Conservation (phyloP, 768 basidiomycete genomes). For the Amanita jacksonii region DNA sequence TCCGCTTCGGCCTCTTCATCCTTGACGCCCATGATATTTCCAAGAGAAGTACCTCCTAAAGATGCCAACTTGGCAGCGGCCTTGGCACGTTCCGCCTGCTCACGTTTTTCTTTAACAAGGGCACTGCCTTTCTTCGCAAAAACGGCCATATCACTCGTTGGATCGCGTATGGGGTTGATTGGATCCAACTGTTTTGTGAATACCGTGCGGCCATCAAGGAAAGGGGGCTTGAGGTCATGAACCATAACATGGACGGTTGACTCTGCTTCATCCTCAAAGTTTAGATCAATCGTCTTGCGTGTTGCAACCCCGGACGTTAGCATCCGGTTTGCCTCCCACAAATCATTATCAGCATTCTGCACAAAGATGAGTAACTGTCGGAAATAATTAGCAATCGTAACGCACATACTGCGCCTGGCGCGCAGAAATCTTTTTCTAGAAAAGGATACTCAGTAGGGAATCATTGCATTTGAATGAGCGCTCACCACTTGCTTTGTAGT, state of each 20-base stretch:
- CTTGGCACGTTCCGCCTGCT: slow-evolving; percentile 92
- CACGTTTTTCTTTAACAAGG: slow-evolving; percentile 90
- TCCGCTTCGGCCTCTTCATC: slow-evolving; percentile 91
- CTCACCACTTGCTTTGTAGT: slow-evolving; percentile 65
- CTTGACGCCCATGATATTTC: slow-evolving; percentile 96
- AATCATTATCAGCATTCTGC: slow-evolving; percentile 94
- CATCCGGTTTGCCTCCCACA: slow-evolving; percentile 99
- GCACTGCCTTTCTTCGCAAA: slow-evolving; percentile 97
- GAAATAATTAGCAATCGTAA: not conserved
- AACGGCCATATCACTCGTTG: slow-evolving; percentile 88
- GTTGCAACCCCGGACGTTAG: slow-evolving; percentile 91
- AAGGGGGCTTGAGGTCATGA: slow-evolving; percentile 94
- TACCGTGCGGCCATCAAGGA: slow-evolving; percentile 91
- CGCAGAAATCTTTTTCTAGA: slow-evolving; percentile 81
- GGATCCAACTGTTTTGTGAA: slow-evolving; percentile 97
- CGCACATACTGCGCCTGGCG: slow-evolving; percentile 93
- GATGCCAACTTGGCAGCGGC: slow-evolving; percentile 93
- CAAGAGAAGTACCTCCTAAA: slow-evolving; percentile 86
- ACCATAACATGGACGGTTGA: slow-evolving; percentile 97
- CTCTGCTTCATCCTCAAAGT: slow-evolving; percentile 94
- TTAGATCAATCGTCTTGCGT: slow-evolving; percentile 77
- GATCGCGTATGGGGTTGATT: slow-evolving; percentile 92
- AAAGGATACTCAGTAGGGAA: slow-evolving; percentile 13
- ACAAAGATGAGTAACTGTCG: slow-evolving; percentile 13
- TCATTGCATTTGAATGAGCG: slow-evolving; percentile 7